phyloP scores from a whole-genome alignment of 2,329 filamentous ascomycete species.

The Xylaria sp. region DNA sequence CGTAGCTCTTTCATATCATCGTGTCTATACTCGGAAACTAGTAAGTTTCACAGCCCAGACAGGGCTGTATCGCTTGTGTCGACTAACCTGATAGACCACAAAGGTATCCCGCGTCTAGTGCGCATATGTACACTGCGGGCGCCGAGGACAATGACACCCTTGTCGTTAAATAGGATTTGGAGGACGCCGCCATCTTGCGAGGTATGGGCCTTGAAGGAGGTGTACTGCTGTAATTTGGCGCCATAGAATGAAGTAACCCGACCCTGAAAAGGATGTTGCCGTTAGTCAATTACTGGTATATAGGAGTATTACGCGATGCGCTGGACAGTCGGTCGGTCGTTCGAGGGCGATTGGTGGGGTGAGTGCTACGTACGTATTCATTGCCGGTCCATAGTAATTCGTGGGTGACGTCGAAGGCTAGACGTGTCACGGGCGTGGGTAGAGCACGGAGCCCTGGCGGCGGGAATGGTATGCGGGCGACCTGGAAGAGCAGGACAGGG shows the following conservation, averaged over 20 bases:
- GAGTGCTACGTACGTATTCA: slow-evolving; percentile 73
- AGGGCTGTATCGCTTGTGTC: not conserved
- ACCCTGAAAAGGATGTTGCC: slow-evolving; percentile 65
- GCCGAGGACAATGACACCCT: slow-evolving; percentile 87
- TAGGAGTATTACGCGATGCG: not conserved
- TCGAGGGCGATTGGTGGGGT: not conserved
- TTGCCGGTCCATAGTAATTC: slow-evolving; percentile 95
- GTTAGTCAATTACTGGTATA: slow-evolving; percentile 29
- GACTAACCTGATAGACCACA: slow-evolving; percentile 83
- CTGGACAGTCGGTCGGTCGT: not conserved
- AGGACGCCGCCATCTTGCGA: slow-evolving; percentile 80
- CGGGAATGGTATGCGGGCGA: slow-evolving; percentile 83
- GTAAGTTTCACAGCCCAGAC: slow-evolving; percentile 25
- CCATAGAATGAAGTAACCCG: slow-evolving; percentile 90
- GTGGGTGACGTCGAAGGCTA: slow-evolving; percentile 88
- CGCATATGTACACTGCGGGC: slow-evolving; percentile 88
- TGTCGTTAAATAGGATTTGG: slow-evolving; percentile 91
- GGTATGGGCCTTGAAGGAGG: slow-evolving; percentile 84
- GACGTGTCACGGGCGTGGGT: slow-evolving; percentile 77
- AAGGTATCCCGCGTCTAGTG: slow-evolving; percentile 79
- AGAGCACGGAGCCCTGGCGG: slow-evolving; percentile 76
- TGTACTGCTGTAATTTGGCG: slow-evolving; percentile 86
- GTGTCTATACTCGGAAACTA: slow-evolving; percentile 57
- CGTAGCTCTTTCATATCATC: slow-evolving; percentile 84
- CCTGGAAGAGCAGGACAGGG: slow-evolving; percentile 56